phyloP scores from a whole-genome alignment of 768 basidiomycete genomes.

The Naganishia randhawae region DNA sequence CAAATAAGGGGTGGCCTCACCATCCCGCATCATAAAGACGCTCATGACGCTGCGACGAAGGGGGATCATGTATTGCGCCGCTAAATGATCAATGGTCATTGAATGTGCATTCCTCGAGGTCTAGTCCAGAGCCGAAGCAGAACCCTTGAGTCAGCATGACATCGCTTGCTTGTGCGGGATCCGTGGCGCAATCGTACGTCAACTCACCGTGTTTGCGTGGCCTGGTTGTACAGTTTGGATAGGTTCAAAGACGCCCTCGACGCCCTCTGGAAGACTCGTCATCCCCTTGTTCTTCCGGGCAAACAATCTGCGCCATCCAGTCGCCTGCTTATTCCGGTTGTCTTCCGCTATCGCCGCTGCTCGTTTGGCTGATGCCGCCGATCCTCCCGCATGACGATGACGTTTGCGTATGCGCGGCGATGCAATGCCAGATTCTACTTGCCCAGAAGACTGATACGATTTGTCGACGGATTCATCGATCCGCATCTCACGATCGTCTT shows the following conservation, averaged over 20 bases:
- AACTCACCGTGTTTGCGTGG: conserved; percentile 24
- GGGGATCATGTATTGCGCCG: conserved; percentile 50
- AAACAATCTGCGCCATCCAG: conserved; percentile 10
- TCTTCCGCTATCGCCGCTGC: background rate
- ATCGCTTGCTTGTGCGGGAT: background rate
- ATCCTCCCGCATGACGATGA: background rate
- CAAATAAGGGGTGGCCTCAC: conserved; percentile 37
- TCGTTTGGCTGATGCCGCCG: background rate
- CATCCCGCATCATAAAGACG: conserved; percentile 48
- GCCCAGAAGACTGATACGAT: conserved; percentile 12
- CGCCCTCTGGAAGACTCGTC: conserved; percentile 44
- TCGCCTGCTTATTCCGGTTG: background rate
- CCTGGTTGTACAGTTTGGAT: conserved; percentile 20
- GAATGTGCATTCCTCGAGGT: conserved; percentile 35
- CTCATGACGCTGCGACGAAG: conserved; percentile 44
- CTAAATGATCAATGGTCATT: conserved; percentile 44
- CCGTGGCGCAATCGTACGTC: background rate
- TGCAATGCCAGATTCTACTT: conserved; percentile 9
- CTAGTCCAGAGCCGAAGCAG: background rate
- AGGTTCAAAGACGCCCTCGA: conserved; percentile 49
- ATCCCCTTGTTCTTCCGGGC: conserved; percentile 13
- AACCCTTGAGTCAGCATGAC: background rate
- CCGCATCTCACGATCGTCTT: background rate
- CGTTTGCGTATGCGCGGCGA: background rate
- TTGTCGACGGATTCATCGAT: background rate